phyloP scores from a whole-genome alignment of 1,284 basidiomycete species.

The Cryptococcus sp. region DNA sequence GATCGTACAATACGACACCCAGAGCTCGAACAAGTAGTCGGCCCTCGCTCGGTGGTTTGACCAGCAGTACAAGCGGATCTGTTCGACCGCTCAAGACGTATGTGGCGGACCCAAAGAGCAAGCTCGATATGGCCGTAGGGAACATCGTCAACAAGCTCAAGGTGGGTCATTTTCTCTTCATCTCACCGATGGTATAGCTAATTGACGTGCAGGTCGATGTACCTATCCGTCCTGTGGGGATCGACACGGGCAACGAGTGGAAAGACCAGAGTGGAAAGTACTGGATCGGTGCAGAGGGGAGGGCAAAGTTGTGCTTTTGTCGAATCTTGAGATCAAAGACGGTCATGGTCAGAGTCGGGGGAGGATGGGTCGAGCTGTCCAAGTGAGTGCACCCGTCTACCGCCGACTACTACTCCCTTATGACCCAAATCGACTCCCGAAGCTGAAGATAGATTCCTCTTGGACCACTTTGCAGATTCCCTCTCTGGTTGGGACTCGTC shows the following conservation, averaged over 20 bases:
- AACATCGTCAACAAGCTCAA: slow-evolving; percentile 82
- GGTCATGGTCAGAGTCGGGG: slow-evolving; percentile 91
- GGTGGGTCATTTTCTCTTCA: slow-evolving; percentile 48
- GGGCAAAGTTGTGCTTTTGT: slow-evolving; percentile 74
- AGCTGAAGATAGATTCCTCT: slow-evolving; percentile 62
- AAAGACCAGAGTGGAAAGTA: slow-evolving; percentile 88
- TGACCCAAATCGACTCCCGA: background rate
- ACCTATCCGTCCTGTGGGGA: slow-evolving; percentile 64
- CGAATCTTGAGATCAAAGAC: slow-evolving; percentile 84
- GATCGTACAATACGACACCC: background rate
- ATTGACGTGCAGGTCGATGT: slow-evolving; percentile 56
- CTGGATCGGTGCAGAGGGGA: slow-evolving; percentile 85
- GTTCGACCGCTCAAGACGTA: slow-evolving; percentile 55
- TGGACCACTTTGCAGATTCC: slow-evolving; percentile 73
- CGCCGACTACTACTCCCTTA: background rate
- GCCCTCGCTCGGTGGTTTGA: background rate
- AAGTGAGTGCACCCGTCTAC: slow-evolving; percentile 60
- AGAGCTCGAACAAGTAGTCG: background rate
- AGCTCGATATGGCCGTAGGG: slow-evolving; percentile 85
- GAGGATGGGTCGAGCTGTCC: slow-evolving; percentile 86
- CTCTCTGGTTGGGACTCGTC: slow-evolving; percentile 48
- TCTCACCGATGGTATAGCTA: background rate
- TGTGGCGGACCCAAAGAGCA: slow-evolving; percentile 75
- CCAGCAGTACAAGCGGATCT: no score
- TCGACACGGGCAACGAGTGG: slow-evolving; percentile 51